Percentiles rank a stretch among this genome's conserved stretches.
Conservation (phyloP, 305 asterid genomes). For the Caryopteris hybrid region DNA sequence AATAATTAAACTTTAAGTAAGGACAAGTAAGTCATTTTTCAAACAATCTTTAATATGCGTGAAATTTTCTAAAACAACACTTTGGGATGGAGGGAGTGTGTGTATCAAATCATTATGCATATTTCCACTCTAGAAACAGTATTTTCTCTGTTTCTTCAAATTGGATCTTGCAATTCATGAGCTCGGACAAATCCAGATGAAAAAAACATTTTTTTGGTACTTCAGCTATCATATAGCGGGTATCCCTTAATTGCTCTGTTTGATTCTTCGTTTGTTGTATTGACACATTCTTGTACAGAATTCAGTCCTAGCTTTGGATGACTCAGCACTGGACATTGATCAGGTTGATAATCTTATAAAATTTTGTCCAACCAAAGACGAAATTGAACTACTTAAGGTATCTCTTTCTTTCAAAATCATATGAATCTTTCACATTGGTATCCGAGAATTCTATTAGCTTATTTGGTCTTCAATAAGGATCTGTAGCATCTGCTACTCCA, state of each 20-base stretch:
- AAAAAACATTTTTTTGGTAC: no score
- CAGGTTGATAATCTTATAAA: conserved; percentile 88
- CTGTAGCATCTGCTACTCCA: background rate
- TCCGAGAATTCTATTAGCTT: background rate
- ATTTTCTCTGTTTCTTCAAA: background rate
- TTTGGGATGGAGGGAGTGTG: no score
- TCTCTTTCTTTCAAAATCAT: conserved; percentile 4
- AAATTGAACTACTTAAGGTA: conserved; percentile 77
- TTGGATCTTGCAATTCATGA: background rate
- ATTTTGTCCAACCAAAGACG: conserved; percentile 91
- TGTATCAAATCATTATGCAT: conserved; percentile 13
- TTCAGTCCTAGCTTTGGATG: conserved; percentile 75
- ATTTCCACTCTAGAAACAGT: background rate
- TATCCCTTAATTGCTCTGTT: background rate
- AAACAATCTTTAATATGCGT: no score
- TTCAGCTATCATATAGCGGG: background rate
- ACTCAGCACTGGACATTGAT: conserved; percentile 69
- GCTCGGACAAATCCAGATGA: no score
- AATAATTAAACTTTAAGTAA: no score
- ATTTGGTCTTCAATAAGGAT: background rate
- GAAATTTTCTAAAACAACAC: no score
- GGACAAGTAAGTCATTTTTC: no score
- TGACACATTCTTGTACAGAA: conserved; percentile 37
- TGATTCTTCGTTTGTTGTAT: conserved; percentile 11
- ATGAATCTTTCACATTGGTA: background rate